phyloP scores from a whole-genome alignment of 192 early-diverging fungal genomes.

The Coemansia sp. region DNA sequence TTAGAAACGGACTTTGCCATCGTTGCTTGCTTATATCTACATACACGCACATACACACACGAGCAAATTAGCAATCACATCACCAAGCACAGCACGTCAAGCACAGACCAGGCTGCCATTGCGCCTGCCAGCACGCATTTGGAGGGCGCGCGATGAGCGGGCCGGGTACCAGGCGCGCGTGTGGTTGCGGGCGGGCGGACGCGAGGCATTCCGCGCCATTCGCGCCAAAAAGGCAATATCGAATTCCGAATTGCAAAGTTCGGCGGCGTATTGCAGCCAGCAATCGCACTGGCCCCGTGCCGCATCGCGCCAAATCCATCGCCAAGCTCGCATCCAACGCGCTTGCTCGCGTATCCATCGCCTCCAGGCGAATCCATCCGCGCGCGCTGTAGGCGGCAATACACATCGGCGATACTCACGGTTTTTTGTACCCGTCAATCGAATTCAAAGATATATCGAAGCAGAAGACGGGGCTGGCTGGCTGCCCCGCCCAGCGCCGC shows the following conservation, averaged over 20 bases:
- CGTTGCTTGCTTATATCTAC: conserved; percentile 51
- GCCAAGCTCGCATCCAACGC: neutral
- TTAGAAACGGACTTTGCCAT: conserved; percentile 77
- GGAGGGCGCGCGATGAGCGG: no score
- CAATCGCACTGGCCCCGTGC: neutral
- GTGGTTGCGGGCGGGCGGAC: no score
- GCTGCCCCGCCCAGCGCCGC: neutral
- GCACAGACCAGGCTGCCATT: no score
- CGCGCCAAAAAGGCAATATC: neutral
- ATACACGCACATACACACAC: neutral
- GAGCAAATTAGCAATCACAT: neutral
- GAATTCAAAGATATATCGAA: neutral
- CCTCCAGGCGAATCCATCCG: neutral
- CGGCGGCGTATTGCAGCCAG: no score
- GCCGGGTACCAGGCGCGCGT: no score
- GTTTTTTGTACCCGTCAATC: conserved; percentile 2
- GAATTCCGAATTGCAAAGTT: neutral
- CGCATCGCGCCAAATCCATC: neutral
- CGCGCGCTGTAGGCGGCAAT: neutral
- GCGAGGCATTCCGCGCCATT: neutral
- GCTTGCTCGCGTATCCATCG: neutral
- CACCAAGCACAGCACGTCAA: no score
- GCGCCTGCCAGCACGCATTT: neutral
- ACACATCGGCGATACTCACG: neutral
- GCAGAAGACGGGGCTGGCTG: neutral